Evolutionary conservation across 129 eudicot genomes (phyloP), one percentile per base, ranked within the genome.

Genomic region (Chrysanthemum lavandulifolium): DNA sequence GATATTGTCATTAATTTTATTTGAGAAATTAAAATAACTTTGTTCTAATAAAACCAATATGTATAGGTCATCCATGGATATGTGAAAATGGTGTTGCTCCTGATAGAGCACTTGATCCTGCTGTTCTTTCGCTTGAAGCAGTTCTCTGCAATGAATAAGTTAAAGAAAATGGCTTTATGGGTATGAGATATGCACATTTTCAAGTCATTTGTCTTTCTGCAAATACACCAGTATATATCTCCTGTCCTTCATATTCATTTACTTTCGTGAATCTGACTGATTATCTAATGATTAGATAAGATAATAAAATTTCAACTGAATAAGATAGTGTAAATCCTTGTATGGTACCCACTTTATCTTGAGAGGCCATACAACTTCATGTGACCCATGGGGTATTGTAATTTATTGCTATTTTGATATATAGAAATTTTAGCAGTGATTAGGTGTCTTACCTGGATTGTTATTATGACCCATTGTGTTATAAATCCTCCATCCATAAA

Each of bases 61-160:
- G 61, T 65, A 21, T 40, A 31, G 54, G 19, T 36, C 75, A 71
- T 71, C 75, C 63, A 74, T 93, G 98, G 98, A 88, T 94, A 27
- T 88, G 93, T 72, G 98, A 90, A 88, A 88, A 90, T 69, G 98
- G 98, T 65, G 98, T 90, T 64, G 98, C 98, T 25, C 97, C 98
- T 55, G 98, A 94, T 78, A 86, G 89, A 75, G 87, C 98, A 33
- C 79, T 94, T 82, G 97, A 94, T 79, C 83, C 96, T 61, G 98
- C 98, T 65, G 97, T 94, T 59, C 97, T 94, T 73, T 90, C 96
- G 81, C 98, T 89, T 94, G 73, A 94, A 94, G 76, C 91, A 88
- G 52, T 94, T 94, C 75, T 90, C 97, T 75, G 98, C 97, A 25
- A 94, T 94, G 98, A 94, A 92, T 74, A 92, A 89, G 83, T 81